These are phyloP conservation scores for Ehretia macrophylla DNA, from an alignment of 257 asterid species.

Conservation along the genomic window DNA sequence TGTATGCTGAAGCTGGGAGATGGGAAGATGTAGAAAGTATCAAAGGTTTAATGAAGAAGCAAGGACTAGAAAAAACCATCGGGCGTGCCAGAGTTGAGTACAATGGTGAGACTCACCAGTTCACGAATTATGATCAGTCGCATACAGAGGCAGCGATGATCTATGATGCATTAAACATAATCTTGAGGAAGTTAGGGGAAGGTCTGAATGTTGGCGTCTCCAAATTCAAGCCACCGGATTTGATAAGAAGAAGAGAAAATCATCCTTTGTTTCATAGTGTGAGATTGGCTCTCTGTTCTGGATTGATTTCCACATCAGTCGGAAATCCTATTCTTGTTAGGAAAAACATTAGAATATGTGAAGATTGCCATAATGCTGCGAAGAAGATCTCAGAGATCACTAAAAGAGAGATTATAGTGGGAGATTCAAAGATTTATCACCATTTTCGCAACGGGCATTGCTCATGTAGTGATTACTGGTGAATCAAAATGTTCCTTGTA, in stretches of 20 bases:
- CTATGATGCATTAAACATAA: constrained; percentile 39
- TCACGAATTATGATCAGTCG: constrained; percentile 39
- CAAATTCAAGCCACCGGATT: constrained; percentile 30
- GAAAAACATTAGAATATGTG: constrained; percentile 55
- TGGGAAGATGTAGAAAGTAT: constrained; percentile 50
- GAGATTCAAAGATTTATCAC: constrained; percentile 56
- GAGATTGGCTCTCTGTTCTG: constrained; percentile 59
- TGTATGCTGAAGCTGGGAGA: constrained; percentile 56
- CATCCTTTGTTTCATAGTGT: constrained; percentile 46
- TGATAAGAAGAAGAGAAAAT: constrained; percentile 15
- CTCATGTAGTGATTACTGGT: constrained; percentile 77
- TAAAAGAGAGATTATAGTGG: constrained; percentile 54
- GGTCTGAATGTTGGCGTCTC: constrained; percentile 3
- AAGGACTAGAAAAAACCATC: constrained; percentile 37
- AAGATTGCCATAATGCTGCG: constrained; percentile 50
- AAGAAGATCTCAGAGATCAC: constrained; percentile 46
- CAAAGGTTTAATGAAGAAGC: constrained; percentile 36
- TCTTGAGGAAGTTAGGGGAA: constrained; percentile 36
- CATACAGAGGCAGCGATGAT: constrained; percentile 20
- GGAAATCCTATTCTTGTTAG: constrained; percentile 52
- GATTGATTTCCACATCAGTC: constrained; percentile 38
- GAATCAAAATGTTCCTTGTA: constrained; percentile 8
- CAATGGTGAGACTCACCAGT: constrained; percentile 34
- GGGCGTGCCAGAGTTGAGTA: constrained; percentile 40
- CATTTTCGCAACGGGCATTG: constrained; percentile 53